phyloP scores from a whole-genome alignment of 2,329 filamentous ascomycete species.

The Madurella fahalii region DNA sequence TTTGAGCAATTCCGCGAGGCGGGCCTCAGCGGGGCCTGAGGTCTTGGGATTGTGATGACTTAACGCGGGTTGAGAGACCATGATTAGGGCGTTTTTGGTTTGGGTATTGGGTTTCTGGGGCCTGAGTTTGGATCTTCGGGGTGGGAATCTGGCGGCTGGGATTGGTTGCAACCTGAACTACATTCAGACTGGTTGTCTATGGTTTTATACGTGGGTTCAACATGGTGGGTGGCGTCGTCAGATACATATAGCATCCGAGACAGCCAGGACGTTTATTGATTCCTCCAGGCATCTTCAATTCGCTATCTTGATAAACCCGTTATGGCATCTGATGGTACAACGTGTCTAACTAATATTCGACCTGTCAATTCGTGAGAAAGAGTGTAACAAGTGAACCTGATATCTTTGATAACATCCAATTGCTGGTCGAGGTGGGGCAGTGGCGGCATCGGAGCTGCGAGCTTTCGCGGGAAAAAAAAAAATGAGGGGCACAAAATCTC shows the following conservation, averaged over 20 bases:
- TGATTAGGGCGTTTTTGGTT: slow-evolving; percentile 13
- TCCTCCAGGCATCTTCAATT: no score
- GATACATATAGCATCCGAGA: background rate
- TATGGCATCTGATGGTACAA: no score
- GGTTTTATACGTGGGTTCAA: background rate
- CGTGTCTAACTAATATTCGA: no score
- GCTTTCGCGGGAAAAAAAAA: background rate
- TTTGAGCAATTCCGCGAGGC: slow-evolving; percentile 45
- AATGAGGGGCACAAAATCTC: slow-evolving; percentile 8
- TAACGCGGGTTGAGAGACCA: background rate
- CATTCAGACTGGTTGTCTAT: background rate
- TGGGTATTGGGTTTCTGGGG: background rate
- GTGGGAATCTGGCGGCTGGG: background rate
- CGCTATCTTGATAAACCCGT: no score
- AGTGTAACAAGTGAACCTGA: no score
- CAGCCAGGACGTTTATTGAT: background rate
- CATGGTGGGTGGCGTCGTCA: background rate
- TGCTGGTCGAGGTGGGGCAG: slow-evolving; percentile 13
- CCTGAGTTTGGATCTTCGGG: background rate
- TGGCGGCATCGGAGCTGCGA: slow-evolving; percentile 11
- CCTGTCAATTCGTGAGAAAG: no score
- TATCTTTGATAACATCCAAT: background rate
- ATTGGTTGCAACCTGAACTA: background rate
- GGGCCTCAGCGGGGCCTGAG: slow-evolving; percentile 45
- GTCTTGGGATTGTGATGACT: background rate